Percentiles rank a stretch among this genome's conserved stretches.
Evolutionary conservation across 2,329 filamentous ascomycete species (phyloP).

Genomic region (Fusarium illudens): DNA sequence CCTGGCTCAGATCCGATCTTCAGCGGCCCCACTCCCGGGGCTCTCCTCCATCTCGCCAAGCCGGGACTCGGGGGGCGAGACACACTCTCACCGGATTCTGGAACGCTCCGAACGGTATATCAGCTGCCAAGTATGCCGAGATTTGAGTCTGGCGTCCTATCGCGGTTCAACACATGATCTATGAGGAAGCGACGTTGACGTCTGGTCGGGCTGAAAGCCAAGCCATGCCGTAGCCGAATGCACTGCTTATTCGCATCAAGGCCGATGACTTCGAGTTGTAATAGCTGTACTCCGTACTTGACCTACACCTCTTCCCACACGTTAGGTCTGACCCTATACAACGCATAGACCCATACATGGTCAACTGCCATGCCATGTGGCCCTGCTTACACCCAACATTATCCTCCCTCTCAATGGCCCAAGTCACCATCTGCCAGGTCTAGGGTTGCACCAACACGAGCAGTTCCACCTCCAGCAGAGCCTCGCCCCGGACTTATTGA

Average conservation of each 20-base stretch:
- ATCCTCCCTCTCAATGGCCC: neutral
- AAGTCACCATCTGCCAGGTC: neutral
- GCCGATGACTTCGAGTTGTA: neutral
- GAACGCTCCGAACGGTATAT: neutral
- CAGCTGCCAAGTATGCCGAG: neutral
- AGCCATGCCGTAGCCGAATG: neutral
- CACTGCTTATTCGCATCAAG: neutral
- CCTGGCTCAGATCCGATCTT: constrained; percentile 15
- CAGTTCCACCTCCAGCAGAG: neutral
- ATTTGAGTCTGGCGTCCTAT: neutral
- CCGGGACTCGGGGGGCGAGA: neutral
- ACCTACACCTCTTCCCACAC: neutral
- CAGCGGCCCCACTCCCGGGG: constrained; percentile 5
- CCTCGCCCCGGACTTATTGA: neutral
- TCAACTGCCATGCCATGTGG: neutral
- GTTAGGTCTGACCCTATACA: neutral
- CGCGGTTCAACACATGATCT: neutral
- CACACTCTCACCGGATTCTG: neutral
- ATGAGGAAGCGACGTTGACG: neutral
- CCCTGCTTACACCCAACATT: neutral
- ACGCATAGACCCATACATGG: neutral
- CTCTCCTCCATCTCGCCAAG: neutral
- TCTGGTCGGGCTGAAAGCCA: neutral
- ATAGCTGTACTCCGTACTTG: neutral
- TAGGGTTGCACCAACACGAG: constrained; percentile 2